Evolutionary conservation across 2,329 filamentous ascomycete genomes (phyloP).

Genomic region (Claviceps pusilla): DNA sequence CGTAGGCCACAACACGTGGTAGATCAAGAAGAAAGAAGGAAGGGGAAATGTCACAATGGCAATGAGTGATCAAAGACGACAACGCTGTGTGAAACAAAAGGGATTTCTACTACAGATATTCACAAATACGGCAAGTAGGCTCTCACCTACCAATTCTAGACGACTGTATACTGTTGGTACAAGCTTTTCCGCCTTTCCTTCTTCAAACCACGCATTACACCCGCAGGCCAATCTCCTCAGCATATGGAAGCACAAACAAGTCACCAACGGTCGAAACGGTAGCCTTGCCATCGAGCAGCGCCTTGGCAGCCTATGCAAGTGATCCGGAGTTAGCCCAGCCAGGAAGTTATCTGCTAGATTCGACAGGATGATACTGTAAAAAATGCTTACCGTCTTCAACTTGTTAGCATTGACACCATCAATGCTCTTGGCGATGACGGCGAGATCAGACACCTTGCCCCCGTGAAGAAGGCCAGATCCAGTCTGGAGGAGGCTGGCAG

Average conservation of each 20-base stretch:
- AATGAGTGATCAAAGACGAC: background rate
- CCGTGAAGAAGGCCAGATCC: constrained; percentile 72
- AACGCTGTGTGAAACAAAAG: constrained; percentile 15
- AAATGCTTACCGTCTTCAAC: constrained; percentile 61
- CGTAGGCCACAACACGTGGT: background rate
- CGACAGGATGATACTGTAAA: background rate
- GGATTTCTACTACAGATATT: constrained; percentile 31
- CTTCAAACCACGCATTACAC: constrained; percentile 49
- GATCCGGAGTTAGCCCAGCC: constrained; percentile 7
- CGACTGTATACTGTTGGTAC: constrained; percentile 27
- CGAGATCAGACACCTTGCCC: constrained; percentile 70
- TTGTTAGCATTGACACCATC: constrained; percentile 70
- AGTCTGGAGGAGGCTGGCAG: constrained; percentile 65
- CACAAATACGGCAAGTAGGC: constrained; percentile 20
- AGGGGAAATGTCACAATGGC: background rate
- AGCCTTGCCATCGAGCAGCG: constrained; percentile 75
- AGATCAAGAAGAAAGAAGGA: background rate
- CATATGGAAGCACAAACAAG: constrained; percentile 78
- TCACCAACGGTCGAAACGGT: constrained; percentile 84
- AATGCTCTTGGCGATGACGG: constrained; percentile 62
- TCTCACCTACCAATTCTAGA: constrained; percentile 22
- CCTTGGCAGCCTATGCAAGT: constrained; percentile 66
- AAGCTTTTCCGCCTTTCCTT: constrained; percentile 18
- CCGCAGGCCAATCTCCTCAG: constrained; percentile 83
- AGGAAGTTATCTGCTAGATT: background rate